A percentile compares a stretch with the other conserved stretches of the same genome.
These are phyloP conservation scores for Mycena pura DNA, from an alignment of 768 basidiomycete species.

Conservation along the genomic window DNA sequence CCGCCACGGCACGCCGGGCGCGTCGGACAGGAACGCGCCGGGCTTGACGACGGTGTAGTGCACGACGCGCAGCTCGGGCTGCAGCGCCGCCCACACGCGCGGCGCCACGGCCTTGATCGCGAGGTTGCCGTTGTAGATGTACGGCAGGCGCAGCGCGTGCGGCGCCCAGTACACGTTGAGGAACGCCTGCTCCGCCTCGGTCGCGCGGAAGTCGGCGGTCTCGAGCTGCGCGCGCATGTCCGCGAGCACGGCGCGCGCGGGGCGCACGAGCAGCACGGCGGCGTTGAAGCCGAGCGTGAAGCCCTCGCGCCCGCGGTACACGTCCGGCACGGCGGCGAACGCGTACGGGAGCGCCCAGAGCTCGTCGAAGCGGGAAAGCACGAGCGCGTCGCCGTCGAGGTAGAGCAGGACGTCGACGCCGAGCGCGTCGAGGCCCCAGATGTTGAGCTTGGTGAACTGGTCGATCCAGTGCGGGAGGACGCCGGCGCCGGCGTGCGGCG, in stretches of 20 bases:
- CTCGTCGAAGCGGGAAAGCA: slow-evolving; percentile 40
- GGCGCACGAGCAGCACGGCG: slow-evolving; percentile 41
- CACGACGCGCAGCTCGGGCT: slow-evolving; percentile 38
- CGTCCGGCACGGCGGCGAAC: slow-evolving; percentile 43
- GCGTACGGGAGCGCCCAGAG: slow-evolving; percentile 40
- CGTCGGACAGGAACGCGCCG: neutral
- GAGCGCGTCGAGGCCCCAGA: slow-evolving; percentile 39
- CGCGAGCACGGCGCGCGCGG: slow-evolving; percentile 33
- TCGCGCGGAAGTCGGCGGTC: slow-evolving; percentile 43
- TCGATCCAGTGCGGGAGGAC: slow-evolving; percentile 38
- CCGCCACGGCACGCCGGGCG: too few relatives aligned
- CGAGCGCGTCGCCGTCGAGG: slow-evolving; percentile 43
- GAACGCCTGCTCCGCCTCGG: slow-evolving; percentile 53
- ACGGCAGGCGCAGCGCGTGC: slow-evolving; percentile 40
- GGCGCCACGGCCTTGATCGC: slow-evolving; percentile 40
- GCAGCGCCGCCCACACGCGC: slow-evolving; percentile 37
- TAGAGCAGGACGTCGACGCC: slow-evolving; percentile 39
- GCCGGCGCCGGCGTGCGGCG: slow-evolving; percentile 36
- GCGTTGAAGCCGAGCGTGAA: slow-evolving; percentile 44
- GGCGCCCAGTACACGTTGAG: slow-evolving; percentile 44
- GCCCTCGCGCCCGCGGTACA: slow-evolving; percentile 25
- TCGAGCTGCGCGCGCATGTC: slow-evolving; percentile 44
- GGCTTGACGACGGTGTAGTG: slow-evolving; percentile 40
- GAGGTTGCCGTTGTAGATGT: slow-evolving; percentile 45
- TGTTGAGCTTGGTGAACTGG: slow-evolving; percentile 44